Percentiles rank a stretch among this genome's conserved stretches.
phyloP scores from a whole-genome alignment of 768 basidiomycete species.

The Coprinopsis strossmayeri region DNA sequence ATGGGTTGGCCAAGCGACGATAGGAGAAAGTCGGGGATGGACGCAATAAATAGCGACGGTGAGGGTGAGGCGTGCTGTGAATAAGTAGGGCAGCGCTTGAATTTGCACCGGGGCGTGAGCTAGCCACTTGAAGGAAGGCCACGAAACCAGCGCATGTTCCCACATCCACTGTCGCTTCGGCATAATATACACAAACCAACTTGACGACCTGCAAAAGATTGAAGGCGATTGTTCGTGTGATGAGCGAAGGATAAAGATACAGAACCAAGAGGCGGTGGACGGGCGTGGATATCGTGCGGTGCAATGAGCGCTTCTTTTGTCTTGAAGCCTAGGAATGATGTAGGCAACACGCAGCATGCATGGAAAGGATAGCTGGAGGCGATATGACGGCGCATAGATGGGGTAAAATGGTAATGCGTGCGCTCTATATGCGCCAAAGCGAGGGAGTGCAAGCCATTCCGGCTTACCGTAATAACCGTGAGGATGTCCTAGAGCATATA shows the following conservation, averaged over 20 bases:
- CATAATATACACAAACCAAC: slow-evolving; percentile 5
- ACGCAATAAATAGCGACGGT: slow-evolving; percentile 1
- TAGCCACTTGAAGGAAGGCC: no score
- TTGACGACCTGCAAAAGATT: no score
- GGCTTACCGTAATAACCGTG: neutral
- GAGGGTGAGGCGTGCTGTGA: neutral
- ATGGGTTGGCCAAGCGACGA: neutral
- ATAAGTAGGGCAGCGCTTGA: no score
- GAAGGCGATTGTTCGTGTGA: no score
- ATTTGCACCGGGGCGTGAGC: no score
- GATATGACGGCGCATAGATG: slow-evolving; percentile 4
- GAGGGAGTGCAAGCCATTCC: neutral
- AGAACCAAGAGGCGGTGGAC: neutral
- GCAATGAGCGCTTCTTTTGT: neutral
- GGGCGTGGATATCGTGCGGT: neutral
- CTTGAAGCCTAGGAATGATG: neutral
- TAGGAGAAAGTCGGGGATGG: neutral
- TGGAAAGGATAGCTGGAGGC: neutral
- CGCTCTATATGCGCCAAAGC: neutral
- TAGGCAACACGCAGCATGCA: slow-evolving; percentile 1
- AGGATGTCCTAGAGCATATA: slow-evolving; percentile 6
- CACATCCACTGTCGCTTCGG: neutral
- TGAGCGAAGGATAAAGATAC: neutral
- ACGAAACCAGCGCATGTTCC: no score
- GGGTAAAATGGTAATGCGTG: neutral